Evolutionary conservation across 2,329 filamentous ascomycete species (phyloP), one percentile per base, ranked within the genome.

Genomic region (Neocucurbitaria cava): DNA sequence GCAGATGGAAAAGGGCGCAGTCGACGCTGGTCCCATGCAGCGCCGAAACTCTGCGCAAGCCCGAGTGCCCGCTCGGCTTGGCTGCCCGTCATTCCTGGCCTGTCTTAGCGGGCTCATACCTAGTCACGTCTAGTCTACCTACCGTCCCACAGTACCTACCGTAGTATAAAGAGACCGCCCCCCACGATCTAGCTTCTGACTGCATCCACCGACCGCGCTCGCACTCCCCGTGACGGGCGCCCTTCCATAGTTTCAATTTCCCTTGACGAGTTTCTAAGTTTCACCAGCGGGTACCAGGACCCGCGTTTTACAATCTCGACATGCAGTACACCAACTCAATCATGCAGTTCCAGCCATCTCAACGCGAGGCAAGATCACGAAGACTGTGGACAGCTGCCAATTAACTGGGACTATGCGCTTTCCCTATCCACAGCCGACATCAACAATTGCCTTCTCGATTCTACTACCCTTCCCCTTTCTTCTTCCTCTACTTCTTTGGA

Each of bases 231-330:
- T 69, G 72, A 62, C 69, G 70, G 70, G 72, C 69, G 70, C 60
- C 58, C 63, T 68, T 62, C 51, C 40, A 50, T 62, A 58, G 59
- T 62, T 60, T 67, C 65, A 73, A 74, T 75, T 73, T 64, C 64
- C 55, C 65, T 70, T 74, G 72, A 75, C 57, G 70, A 74, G 30
- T 71, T 66, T 61, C 59, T 73, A 62, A 65, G 62, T 66, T 72
- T 70, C 62, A 66, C 62, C 65, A 71, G 71, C 72, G 72, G 71
- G 71, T 62, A 65, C 44, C 54, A 65, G 54, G 65, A 64, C 70
- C 70, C 72, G 72, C 69, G 52, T 55, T 61, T 57, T 61, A 65
- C 58, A 58, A 73, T 73, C 56, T 62, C 65, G 56, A 46, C 33
- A 75, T 75, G 72, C 60, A 74, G 52, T 64, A 59, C 50, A 50